Percentiles rank a stretch among this genome's conserved stretches.
Conservation (phyloP, 805 yeast genomes). For the Metschnikowia amazonensis region DNA sequence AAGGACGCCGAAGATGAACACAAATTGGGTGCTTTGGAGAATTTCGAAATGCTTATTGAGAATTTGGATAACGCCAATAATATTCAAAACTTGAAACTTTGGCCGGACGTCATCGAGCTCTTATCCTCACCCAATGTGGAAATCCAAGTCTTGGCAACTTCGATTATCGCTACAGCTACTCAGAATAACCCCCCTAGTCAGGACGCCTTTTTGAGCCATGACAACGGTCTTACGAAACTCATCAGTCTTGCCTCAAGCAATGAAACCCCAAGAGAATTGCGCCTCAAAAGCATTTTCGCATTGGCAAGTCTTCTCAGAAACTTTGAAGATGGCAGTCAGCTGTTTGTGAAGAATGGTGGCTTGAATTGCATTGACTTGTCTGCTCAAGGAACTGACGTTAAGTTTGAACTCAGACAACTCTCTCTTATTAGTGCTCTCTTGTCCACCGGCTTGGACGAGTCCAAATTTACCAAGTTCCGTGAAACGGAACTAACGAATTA, state of each 20-base stretch:
- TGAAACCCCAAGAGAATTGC: constrained; percentile 27
- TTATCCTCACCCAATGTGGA: constrained; percentile 38
- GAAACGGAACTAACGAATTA: constrained; percentile 30
- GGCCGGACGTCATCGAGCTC: constrained; percentile 65
- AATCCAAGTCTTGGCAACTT: constrained; percentile 58
- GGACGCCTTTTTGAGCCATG: constrained; percentile 54
- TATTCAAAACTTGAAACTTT: constrained; percentile 74
- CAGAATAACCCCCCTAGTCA: constrained; percentile 85
- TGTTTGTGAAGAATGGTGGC: constrained; percentile 58
- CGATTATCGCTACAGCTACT: constrained; percentile 84
- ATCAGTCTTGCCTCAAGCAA: constrained; percentile 37
- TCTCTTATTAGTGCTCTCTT: constrained; percentile 59
- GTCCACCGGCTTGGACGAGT: constrained; percentile 46
- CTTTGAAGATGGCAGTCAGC: constrained; percentile 49
- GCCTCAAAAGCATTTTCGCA: constrained; percentile 72
- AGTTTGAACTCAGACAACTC: constrained; percentile 49
- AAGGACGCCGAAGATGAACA: constrained; percentile 59
- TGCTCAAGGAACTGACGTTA: constrained; percentile 26
- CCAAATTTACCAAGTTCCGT: constrained; percentile 38
- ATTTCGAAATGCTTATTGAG: constrained; percentile 90
- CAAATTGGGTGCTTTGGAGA: constrained; percentile 76
- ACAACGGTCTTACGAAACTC: constrained; percentile 44
- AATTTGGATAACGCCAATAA: constrained; percentile 93
- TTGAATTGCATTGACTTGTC: constrained; percentile 49
- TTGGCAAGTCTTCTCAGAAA: constrained; percentile 72